phyloP scores from a whole-genome alignment of 208 protist species.

The Perkinsela sp. region DNA sequence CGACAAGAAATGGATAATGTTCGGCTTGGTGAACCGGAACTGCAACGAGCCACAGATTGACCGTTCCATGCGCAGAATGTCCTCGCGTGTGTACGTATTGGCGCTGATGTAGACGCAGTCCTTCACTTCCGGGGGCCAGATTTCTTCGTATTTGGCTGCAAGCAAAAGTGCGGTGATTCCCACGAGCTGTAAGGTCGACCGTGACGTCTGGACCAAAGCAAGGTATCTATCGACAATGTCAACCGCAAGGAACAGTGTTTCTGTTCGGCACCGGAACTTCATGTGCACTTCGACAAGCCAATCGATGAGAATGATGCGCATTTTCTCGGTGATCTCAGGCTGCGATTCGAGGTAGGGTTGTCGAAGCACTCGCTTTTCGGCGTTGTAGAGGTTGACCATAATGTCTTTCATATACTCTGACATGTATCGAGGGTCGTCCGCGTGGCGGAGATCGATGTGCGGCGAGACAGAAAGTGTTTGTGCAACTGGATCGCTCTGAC shows the following conservation, averaged over 20 bases:
- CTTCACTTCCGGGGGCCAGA: constrained; percentile 64
- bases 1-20: constrained; percentile 41
- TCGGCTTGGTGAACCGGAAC: constrained; percentile 63
- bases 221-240: constrained; percentile 85
- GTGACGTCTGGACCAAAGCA: constrained; percentile 23
- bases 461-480: constrained; percentile 7
- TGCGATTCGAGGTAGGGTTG: constrained; percentile 41
- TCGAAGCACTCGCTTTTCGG: constrained; percentile 20
- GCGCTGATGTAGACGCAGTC: constrained; percentile 75
- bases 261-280: constrained; percentile 80
- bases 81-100: constrained; percentile 64
- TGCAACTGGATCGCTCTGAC: not conserved
- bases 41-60: constrained; percentile 30
- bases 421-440: constrained; percentile 26
- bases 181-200: constrained; percentile 77
- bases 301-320: constrained; percentile 88
- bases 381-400: constrained; percentile 27
- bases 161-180: constrained; percentile 61
- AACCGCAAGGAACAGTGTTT: constrained; percentile 86
- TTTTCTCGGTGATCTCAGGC: constrained; percentile 79
- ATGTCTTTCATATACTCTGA: constrained; percentile 42
- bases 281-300: constrained; percentile 91
- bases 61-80: constrained; percentile 66
- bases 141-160: constrained; percentile 76
- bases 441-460: constrained; percentile 13